A percentile compares a stretch with the other conserved stretches of the same genome.
Conservation (phyloP, 2,329 filamentous ascomycete genomes). For the Trichoderma sp. region DNA sequence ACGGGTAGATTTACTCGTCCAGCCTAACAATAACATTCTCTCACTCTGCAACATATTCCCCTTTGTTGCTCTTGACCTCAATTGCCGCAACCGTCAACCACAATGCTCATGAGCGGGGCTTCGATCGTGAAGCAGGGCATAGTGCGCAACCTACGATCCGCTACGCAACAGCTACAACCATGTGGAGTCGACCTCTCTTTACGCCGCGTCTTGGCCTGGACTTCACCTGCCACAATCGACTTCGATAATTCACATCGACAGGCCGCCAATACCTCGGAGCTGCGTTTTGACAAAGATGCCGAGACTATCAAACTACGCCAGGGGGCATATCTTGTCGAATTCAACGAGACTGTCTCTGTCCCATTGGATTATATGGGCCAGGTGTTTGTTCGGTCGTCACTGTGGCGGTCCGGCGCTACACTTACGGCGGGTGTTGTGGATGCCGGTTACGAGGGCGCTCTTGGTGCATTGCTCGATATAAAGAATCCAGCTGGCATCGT, state of each 20-base stretch:
- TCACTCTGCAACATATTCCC: neutral
- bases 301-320: neutral
- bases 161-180: neutral
- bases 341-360: neutral
- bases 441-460: neutral
- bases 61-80: neutral
- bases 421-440: neutral
- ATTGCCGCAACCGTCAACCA: neutral
- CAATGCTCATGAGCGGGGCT: neutral
- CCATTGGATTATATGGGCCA: neutral
- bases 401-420: neutral
- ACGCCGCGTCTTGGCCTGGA: neutral
- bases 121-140: neutral
- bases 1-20: neutral
- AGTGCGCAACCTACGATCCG: neutral
- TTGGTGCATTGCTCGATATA: neutral
- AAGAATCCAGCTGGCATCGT: neutral
- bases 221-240: neutral
- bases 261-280: neutral
- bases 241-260: neutral
- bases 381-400: neutral
- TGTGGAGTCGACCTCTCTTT: neutral
- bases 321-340: neutral
- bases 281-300: neutral
- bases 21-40: neutral